phyloP scores from a whole-genome alignment of 176 grass and related monocot species.

The Triticum turgidum region DNA sequence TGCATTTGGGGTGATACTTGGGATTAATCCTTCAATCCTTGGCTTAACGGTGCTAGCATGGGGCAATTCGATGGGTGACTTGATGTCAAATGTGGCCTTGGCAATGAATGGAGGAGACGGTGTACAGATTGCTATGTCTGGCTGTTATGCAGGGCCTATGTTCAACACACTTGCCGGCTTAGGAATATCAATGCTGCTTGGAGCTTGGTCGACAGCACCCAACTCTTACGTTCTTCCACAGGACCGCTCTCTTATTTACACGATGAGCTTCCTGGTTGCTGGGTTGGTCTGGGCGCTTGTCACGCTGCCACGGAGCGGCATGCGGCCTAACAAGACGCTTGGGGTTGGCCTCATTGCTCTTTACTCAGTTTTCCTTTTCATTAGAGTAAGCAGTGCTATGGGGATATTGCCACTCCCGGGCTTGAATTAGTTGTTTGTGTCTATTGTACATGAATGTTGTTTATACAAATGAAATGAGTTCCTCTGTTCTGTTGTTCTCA shows the following conservation, averaged over 20 bases:
- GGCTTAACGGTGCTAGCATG: constrained; percentile 92
- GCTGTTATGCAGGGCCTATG: constrained; percentile 99
- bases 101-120: constrained; percentile 88
- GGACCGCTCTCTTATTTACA: constrained; percentile 80
- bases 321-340: constrained; percentile 78
- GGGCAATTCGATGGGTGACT: constrained; percentile 98
- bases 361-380: constrained; percentile 76
- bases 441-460: constrained; percentile 35
- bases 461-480: constrained; percentile 30
- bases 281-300: constrained; percentile 84
- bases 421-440: constrained; percentile 45
- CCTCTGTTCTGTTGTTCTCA: background rate
- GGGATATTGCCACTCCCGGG: constrained; percentile 69
- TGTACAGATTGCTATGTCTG: constrained; percentile 93
- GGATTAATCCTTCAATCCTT: constrained; percentile 93
- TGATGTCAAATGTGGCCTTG: constrained; percentile 94
- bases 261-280: constrained; percentile 80
- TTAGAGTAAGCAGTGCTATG: constrained; percentile 72
- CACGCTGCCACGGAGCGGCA: constrained; percentile 61
- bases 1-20: constrained; percentile 81
- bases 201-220: constrained; percentile 74
- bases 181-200: constrained; percentile 87
- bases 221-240: constrained; percentile 64
- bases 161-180: constrained; percentile 96
- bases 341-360: constrained; percentile 84